A percentile compares a stretch with the other conserved stretches of the same genome.
phyloP scores from a whole-genome alignment of 2,329 filamentous ascomycete species.

The Microdochium nivale region DNA sequence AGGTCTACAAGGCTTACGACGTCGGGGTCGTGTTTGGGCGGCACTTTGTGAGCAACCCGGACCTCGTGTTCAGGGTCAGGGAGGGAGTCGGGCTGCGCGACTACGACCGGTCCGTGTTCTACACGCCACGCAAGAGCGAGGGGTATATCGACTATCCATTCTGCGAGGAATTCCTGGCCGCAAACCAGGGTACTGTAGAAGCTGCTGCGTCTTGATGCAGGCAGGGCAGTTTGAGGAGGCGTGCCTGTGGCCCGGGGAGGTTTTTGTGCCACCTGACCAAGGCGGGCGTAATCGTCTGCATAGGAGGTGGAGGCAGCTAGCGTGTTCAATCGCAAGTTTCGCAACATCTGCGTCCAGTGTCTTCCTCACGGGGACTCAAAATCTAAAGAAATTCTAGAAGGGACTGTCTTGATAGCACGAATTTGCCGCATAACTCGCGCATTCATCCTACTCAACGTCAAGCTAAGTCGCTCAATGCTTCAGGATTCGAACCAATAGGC shows the following conservation, averaged over 20 bases:
- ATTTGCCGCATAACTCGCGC: no score
- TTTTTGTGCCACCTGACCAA: background rate
- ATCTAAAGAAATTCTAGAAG: no score
- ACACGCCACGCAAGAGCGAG: slow-evolving; percentile 10
- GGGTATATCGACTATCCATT: slow-evolving; percentile 28
- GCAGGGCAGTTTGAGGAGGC: no score
- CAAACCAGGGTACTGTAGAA: background rate
- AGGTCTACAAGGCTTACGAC: slow-evolving; percentile 28
- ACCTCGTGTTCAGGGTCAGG: slow-evolving; percentile 12
- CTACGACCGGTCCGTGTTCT: slow-evolving; percentile 14
- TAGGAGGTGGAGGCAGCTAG: no score
- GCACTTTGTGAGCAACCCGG: slow-evolving; percentile 15
- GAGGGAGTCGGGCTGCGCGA: slow-evolving; percentile 8
- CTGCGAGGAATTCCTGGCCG: slow-evolving; percentile 13
- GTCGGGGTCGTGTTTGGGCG: slow-evolving; percentile 26
- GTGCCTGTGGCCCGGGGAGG: no score
- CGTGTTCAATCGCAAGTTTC: no score
- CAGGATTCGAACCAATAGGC: no score
- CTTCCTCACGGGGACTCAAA: no score
- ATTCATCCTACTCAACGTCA: no score
- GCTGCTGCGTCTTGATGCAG: background rate
- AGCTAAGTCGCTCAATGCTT: no score
- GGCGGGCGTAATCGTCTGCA: background rate
- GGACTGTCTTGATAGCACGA: no score
- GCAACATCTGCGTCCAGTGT: no score